Percentiles rank a stretch among this genome's conserved stretches.
Evolutionary conservation across 2,329 filamentous ascomycete genomes (phyloP).

Genomic region (Graphilbum fragrans): DNA sequence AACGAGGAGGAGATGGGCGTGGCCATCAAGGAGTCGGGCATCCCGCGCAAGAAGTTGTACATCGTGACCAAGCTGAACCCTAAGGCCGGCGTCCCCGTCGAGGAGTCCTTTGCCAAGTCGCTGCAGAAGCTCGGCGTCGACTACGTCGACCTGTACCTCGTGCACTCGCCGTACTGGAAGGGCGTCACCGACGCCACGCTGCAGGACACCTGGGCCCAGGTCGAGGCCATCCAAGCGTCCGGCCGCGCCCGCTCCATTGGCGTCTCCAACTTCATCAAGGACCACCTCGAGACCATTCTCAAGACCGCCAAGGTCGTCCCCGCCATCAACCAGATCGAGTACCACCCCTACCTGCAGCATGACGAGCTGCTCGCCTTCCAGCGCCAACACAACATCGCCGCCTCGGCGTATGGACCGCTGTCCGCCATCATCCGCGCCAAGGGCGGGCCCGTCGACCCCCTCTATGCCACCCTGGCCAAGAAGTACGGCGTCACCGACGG

Average conservation of each 20-base stretch:
- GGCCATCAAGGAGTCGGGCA: constrained; percentile 54
- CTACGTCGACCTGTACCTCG: constrained; percentile 61
- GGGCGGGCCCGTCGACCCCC: constrained; percentile 39
- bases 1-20: constrained; percentile 60
- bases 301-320: constrained; percentile 49
- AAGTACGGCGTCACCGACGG: constrained; percentile 47
- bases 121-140: constrained; percentile 54
- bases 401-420: constrained; percentile 44
- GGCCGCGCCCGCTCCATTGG: constrained; percentile 61
- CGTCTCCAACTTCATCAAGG: constrained; percentile 59
- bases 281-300: constrained; percentile 43
- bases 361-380: constrained; percentile 44
- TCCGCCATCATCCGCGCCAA: constrained; percentile 34
- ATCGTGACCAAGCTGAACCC: constrained; percentile 48
- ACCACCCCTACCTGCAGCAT: constrained; percentile 64
- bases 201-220: constrained; percentile 45
- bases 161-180: constrained; percentile 46
- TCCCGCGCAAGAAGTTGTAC: constrained; percentile 57
- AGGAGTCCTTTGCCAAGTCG: constrained; percentile 42
- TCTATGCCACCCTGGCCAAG: constrained; percentile 36
- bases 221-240: constrained; percentile 54
- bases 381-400: constrained; percentile 42
- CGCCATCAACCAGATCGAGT: constrained; percentile 71
- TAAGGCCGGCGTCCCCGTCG: constrained; percentile 20
- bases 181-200: constrained; percentile 34